These are phyloP conservation scores for Hypoxylon sp. DNA, from an alignment of 2,329 filamentous ascomycete genomes.

Conservation along the genomic window DNA sequence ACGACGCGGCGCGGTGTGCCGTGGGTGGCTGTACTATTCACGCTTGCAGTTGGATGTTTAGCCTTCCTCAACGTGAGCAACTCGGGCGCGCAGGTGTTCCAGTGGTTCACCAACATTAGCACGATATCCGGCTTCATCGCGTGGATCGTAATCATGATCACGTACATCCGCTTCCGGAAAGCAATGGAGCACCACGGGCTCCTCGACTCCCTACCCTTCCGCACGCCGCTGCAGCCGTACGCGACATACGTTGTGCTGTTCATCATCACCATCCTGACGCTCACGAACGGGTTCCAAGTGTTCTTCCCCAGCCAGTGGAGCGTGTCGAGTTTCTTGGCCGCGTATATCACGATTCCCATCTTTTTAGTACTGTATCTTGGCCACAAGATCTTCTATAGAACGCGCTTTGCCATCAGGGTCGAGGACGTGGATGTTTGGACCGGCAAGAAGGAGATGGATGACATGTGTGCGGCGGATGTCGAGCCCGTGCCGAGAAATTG, in stretches of 20 bases:
- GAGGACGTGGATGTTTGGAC: constrained; percentile 69
- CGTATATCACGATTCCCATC: constrained; percentile 74
- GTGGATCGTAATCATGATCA: constrained; percentile 72
- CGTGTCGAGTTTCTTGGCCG: constrained; percentile 73
- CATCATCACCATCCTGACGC: constrained; percentile 71
- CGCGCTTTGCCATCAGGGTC: constrained; percentile 59
- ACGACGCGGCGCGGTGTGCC: constrained; percentile 76
- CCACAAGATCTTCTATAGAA: constrained; percentile 69
- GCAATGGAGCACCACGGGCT: constrained; percentile 69
- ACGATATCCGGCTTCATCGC: constrained; percentile 73
- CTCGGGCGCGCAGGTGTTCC: constrained; percentile 74
- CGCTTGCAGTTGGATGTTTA: constrained; percentile 73
- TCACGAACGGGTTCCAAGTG: constrained; percentile 82
- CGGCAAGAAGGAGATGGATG: constrained; percentile 74
- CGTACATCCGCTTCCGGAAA: constrained; percentile 71
- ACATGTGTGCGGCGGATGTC: constrained; percentile 65
- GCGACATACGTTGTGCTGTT: constrained; percentile 73
- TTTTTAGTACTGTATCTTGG: constrained; percentile 73
- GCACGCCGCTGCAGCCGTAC: constrained; percentile 71
- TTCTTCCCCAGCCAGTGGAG: constrained; percentile 78
- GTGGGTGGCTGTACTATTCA: constrained; percentile 67
- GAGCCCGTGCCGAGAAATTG: constrained; percentile 65
- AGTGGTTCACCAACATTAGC: constrained; percentile 80
- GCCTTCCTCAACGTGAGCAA: constrained; percentile 78
- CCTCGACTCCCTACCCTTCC: constrained; percentile 66